Conservation (phyloP, 2,329 filamentous ascomycete species). For the Sporothrix inflata region DNA sequence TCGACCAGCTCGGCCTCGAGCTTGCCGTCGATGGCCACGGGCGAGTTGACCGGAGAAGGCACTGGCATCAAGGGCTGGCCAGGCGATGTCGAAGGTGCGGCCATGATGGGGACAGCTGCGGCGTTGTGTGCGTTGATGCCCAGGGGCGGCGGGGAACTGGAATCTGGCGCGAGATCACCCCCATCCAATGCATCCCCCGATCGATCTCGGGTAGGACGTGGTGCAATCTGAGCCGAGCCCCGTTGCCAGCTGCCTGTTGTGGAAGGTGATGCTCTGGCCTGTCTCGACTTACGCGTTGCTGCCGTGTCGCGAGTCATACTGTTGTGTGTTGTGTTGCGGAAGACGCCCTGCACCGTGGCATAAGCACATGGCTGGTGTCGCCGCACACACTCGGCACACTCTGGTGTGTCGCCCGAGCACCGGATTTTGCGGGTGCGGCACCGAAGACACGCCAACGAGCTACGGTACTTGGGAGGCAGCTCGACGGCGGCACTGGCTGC, state of each 20-base stretch:
- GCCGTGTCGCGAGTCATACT: neutral
- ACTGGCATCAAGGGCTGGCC: neutral
- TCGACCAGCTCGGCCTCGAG: slow-evolving; percentile 4
- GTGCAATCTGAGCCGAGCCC: neutral
- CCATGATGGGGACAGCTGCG: neutral
- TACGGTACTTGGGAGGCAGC: slow-evolving; percentile 22
- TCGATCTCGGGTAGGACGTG: neutral
- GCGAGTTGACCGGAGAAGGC: neutral
- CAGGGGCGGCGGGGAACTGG: neutral
- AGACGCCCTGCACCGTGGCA: neutral
- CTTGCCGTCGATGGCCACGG: neutral
- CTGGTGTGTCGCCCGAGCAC: slow-evolving; percentile 11
- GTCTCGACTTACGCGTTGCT: neutral
- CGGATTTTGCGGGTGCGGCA: slow-evolving; percentile 21
- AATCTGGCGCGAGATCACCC: neutral
- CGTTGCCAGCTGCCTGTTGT: neutral
- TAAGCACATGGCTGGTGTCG: slow-evolving; percentile 2
- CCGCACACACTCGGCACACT: slow-evolving; percentile 13
- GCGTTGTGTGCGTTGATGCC: neutral
- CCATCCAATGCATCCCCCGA: neutral
- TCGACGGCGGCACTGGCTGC: neutral
- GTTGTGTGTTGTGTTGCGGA: neutral
- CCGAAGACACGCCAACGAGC: slow-evolving; percentile 19
- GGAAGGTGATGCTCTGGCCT: neutral
- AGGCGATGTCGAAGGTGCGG: neutral